These are phyloP conservation scores for Eucalyptus guilfoylei DNA, from an alignment of 345 rosid species.

Conservation along the genomic window DNA sequence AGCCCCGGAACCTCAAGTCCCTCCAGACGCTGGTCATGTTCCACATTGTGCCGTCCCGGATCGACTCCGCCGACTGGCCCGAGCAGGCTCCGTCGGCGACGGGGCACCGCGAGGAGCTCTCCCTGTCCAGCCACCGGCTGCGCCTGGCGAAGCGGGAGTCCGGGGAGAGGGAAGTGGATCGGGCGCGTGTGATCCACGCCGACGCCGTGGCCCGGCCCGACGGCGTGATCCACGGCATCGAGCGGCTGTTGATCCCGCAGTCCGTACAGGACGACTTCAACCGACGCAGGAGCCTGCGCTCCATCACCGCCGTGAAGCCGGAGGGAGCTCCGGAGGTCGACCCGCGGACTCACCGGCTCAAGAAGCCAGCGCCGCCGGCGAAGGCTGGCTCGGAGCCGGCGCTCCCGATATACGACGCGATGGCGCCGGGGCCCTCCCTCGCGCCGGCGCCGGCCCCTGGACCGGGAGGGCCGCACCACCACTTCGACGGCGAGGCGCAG, in stretches of 20 bases:
- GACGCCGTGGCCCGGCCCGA: slow-evolving; percentile 35
- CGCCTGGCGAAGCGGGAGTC: not conserved
- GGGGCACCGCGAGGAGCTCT: slow-evolving; percentile 5
- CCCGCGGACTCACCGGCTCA: slow-evolving; percentile 24
- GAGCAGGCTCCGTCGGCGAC: not conserved
- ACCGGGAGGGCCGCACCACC: slow-evolving; percentile 37
- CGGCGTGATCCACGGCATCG: slow-evolving; percentile 46
- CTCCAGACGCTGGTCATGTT: slow-evolving; percentile 29
- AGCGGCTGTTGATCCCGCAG: slow-evolving; percentile 28
- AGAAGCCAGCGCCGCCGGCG: slow-evolving; percentile 17
- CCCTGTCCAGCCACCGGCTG: not conserved
- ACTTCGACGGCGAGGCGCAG: slow-evolving; percentile 40
- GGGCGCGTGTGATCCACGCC: slow-evolving; percentile 13
- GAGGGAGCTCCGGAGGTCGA: slow-evolving; percentile 48
- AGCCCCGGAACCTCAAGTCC: slow-evolving; percentile 33
- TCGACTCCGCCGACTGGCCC: slow-evolving; percentile 17
- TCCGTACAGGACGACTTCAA: slow-evolving; percentile 42
- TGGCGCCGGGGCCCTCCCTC: slow-evolving; percentile 36
- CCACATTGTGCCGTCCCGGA: slow-evolving; percentile 22
- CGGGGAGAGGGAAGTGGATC: slow-evolving; percentile 5
- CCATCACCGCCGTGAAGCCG: slow-evolving; percentile 38
- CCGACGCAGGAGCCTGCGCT: slow-evolving; percentile 22
- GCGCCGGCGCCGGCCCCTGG: slow-evolving; percentile 58
- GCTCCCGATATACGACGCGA: slow-evolving; percentile 28
- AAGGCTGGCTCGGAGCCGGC: slow-evolving; percentile 17